These are phyloP conservation scores for Hirschioporus abietinus DNA, from an alignment of 768 basidiomycete species.

Conservation along the genomic window DNA sequence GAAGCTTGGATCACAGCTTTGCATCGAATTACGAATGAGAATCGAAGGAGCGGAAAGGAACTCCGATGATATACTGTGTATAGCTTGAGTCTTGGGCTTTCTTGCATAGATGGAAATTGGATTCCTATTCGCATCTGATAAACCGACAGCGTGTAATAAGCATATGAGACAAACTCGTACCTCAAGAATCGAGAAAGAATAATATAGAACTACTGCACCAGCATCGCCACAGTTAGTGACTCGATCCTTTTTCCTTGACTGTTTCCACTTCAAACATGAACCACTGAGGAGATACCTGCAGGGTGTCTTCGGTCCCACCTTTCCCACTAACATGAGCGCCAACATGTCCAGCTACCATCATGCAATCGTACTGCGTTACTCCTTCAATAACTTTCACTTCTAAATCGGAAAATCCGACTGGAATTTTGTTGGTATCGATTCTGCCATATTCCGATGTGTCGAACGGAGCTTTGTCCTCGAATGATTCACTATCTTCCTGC, in stretches of 20 bases:
- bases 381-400: conserved; percentile 25
- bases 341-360: conserved; percentile 24
- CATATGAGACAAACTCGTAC: too few relatives aligned
- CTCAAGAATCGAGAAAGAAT: too few relatives aligned
- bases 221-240: too few relatives aligned
- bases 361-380: conserved; percentile 20
- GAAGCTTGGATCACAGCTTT: too few relatives aligned
- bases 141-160: too few relatives aligned
- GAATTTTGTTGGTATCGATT: conserved; percentile 17
- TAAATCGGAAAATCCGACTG: conserved; percentile 24
- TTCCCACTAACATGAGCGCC: conserved; percentile 16
- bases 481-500: background rate
- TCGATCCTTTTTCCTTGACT: background rate
- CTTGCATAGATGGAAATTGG: too few relatives aligned
- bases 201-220: too few relatives aligned
- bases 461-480: background rate
- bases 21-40: too few relatives aligned
- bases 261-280: background rate
- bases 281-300: conserved; percentile 4
- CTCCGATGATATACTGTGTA: too few relatives aligned
- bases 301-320: conserved; percentile 2
- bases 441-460: background rate
- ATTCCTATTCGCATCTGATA: too few relatives aligned
- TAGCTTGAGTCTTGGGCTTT: too few relatives aligned
- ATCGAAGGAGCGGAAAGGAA: too few relatives aligned